Conservation (phyloP, 768 basidiomycete genomes). For the Crucibulum laeve region DNA sequence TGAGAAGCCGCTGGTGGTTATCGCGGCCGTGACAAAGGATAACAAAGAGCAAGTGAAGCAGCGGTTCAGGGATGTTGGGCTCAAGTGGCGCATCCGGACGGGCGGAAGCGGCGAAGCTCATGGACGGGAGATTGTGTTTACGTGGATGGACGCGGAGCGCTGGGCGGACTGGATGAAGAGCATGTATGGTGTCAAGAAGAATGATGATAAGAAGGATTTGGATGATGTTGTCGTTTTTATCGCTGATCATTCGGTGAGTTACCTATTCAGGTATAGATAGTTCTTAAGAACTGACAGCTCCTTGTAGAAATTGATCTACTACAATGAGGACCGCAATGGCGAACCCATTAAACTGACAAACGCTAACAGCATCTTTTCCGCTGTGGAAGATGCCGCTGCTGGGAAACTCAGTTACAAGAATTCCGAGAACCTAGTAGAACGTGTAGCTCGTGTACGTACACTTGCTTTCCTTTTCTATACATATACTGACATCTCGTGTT, state of each 20-base stretch:
- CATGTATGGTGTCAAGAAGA: slow-evolving; percentile 70
- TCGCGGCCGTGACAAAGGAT: slow-evolving; percentile 46
- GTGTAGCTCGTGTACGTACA: slow-evolving; percentile 54
- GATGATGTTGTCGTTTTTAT: slow-evolving; percentile 58
- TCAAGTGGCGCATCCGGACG: slow-evolving; percentile 53
- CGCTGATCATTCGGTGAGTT: slow-evolving; percentile 73
- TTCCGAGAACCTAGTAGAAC: slow-evolving; percentile 70
- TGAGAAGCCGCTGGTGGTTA: slow-evolving; percentile 71
- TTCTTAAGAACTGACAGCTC: not conserved
- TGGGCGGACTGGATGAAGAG: slow-evolving; percentile 91
- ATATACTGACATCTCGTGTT: slow-evolving; percentile 3
- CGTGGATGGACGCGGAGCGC: slow-evolving; percentile 82
- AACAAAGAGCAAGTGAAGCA: slow-evolving; percentile 37
- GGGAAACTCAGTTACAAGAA: slow-evolving; percentile 49
- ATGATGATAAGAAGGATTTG: slow-evolving; percentile 17
- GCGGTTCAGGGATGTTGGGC: slow-evolving; percentile 47
- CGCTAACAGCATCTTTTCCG: slow-evolving; percentile 51
- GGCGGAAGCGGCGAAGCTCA: slow-evolving; percentile 34
- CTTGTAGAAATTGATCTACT: slow-evolving; percentile 67
- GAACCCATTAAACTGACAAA: slow-evolving; percentile 52
- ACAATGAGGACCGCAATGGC: slow-evolving; percentile 58
- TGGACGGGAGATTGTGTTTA: slow-evolving; percentile 67
- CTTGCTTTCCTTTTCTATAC: not conserved
- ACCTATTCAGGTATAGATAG: slow-evolving; percentile 1
- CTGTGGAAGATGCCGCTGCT: slow-evolving; percentile 61